phyloP scores from a whole-genome alignment of 2,329 filamentous ascomycete species.

The Aspergillus aculeatinus region DNA sequence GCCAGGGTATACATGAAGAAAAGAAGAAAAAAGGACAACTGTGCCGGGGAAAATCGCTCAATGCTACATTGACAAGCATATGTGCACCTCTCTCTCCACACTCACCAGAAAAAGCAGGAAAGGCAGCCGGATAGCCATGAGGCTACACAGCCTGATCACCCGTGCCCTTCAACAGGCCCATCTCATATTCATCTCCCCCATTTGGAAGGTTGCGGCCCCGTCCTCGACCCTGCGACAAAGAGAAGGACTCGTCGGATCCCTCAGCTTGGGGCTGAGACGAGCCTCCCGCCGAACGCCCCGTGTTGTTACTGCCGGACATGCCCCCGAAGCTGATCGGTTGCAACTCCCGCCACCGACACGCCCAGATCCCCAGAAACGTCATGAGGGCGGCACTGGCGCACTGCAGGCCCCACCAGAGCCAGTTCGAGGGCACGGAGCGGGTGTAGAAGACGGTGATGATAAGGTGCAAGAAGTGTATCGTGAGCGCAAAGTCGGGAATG shows the following conservation, averaged over 20 bases:
- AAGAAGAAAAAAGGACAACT: slow-evolving; percentile 13
- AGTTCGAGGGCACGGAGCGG: slow-evolving; percentile 69
- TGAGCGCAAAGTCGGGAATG: slow-evolving; percentile 90
- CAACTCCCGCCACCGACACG: slow-evolving; percentile 85
- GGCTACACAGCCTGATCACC: slow-evolving; percentile 32
- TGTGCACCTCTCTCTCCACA: slow-evolving; percentile 4
- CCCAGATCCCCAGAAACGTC: slow-evolving; percentile 78
- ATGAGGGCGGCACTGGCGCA: slow-evolving; percentile 61
- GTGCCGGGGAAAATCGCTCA: slow-evolving; percentile 5
- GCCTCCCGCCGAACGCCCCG: slow-evolving; percentile 15
- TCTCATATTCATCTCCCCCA: slow-evolving; percentile 33
- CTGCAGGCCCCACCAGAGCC: slow-evolving; percentile 83
- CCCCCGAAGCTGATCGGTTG: slow-evolving; percentile 82
- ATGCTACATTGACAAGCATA: neutral
- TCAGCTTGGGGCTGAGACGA: slow-evolving; percentile 8
- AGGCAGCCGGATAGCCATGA: neutral
- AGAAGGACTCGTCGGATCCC: slow-evolving; percentile 22
- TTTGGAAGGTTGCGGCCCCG: slow-evolving; percentile 29
- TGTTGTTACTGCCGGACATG: slow-evolving; percentile 23
- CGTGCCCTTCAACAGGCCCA: slow-evolving; percentile 32
- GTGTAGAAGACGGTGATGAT: slow-evolving; percentile 76
- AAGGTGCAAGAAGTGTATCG: slow-evolving; percentile 80
- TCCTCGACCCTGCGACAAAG: slow-evolving; percentile 32
- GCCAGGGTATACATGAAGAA: slow-evolving; percentile 31
- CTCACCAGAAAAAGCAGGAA: slow-evolving; percentile 6